Evolutionary conservation across 495 filamentous ascomycete species (phyloP).

Genomic region (Aspergillus conjunctus): DNA sequence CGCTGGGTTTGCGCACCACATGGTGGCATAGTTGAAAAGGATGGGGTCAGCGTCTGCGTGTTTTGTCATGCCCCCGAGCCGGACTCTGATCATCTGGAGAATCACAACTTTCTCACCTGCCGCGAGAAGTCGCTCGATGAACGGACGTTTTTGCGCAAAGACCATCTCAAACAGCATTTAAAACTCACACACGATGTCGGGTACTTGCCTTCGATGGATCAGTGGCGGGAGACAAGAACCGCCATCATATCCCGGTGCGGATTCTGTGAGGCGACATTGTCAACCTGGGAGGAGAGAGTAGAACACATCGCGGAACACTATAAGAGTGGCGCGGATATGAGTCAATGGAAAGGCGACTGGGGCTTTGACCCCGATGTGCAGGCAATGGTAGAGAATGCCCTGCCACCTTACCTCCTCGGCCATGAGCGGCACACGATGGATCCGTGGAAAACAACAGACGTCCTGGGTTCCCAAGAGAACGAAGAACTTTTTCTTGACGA

Average conservation of each 20-base stretch:
- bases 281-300: constrained; percentile 60
- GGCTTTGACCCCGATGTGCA: constrained; percentile 65
- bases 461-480: neutral
- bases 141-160: constrained; percentile 76
- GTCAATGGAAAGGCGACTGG: constrained; percentile 69
- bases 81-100: constrained; percentile 21
- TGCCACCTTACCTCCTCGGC: constrained; percentile 54
- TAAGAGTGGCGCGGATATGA: constrained; percentile 62
- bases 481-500: neutral
- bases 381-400: constrained; percentile 62
- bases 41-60: constrained; percentile 37
- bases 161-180: constrained; percentile 76
- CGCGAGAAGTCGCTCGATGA: constrained; percentile 61
- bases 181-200: constrained; percentile 49
- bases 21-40: constrained; percentile 50
- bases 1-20: constrained; percentile 72
- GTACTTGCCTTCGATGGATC: neutral
- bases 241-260: constrained; percentile 65
- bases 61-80: constrained; percentile 28
- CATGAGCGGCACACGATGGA: neutral
- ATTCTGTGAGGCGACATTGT: constrained; percentile 61
- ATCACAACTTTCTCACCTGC: constrained; percentile 63
- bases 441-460: neutral
- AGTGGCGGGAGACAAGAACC: constrained; percentile 65
- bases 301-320: constrained; percentile 68